These are phyloP conservation scores for Fusarium sambucinum DNA, from an alignment of 2,329 filamentous ascomycete genomes.

Conservation along the genomic window DNA sequence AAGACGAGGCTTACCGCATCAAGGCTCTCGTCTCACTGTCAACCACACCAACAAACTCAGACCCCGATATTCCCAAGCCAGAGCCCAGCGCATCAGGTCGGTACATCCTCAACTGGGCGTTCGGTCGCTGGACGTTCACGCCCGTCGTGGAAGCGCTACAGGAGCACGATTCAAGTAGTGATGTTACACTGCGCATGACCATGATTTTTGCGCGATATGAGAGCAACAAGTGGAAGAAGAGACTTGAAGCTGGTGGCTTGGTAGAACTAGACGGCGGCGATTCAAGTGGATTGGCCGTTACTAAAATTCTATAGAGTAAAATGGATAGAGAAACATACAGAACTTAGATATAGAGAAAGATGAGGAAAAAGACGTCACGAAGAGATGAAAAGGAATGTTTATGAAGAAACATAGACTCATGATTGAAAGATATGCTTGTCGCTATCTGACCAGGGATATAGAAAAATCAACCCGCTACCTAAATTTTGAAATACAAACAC, in stretches of 20 bases:
- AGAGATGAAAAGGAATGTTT: slow-evolving; percentile 35
- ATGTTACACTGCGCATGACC: slow-evolving; percentile 75
- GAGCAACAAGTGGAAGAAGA: slow-evolving; percentile 81
- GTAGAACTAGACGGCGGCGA: slow-evolving; percentile 62
- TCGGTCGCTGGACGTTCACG: slow-evolving; percentile 94
- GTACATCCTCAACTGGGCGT: slow-evolving; percentile 98
- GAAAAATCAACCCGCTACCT: slow-evolving; percentile 33
- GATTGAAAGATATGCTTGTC: slow-evolving; percentile 29
- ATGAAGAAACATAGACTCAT: slow-evolving; percentile 35
- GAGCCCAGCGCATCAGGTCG: slow-evolving; percentile 56
- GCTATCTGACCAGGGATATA: slow-evolving; percentile 31
- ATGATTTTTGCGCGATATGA: slow-evolving; percentile 80
- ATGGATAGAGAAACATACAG: slow-evolving; percentile 14
- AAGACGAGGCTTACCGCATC: slow-evolving; percentile 96
- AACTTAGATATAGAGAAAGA: slow-evolving; percentile 26
- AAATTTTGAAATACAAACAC: slow-evolving; percentile 15
- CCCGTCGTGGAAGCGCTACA: slow-evolving; percentile 57
- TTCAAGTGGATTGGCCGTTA: slow-evolving; percentile 64
- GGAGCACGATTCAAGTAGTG: slow-evolving; percentile 68
- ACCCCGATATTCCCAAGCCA: slow-evolving; percentile 58
- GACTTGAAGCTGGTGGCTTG: slow-evolving; percentile 69
- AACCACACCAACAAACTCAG: slow-evolving; percentile 62
- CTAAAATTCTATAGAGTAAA: slow-evolving; percentile 58
- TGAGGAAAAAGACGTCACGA: slow-evolving; percentile 25
- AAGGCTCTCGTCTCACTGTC: slow-evolving; percentile 74